Percentiles rank a stretch among this genome's conserved stretches.
phyloP scores from a whole-genome alignment of 305 asterid species.

The Ajuga reptans region DNA sequence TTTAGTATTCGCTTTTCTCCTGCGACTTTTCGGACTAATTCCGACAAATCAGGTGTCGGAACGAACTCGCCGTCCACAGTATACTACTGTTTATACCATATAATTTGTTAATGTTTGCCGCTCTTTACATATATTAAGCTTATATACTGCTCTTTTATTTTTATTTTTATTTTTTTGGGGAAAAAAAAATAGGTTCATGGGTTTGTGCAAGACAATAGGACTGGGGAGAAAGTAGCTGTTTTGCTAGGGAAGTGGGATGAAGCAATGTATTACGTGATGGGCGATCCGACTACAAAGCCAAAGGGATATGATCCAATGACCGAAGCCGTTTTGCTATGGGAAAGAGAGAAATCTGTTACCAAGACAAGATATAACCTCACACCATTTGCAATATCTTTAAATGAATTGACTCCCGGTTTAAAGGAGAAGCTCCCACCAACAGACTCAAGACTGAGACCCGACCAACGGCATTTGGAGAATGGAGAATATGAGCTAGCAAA shows the following conservation, averaged over 20 bases:
- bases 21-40: neutral
- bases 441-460: conserved; percentile 91
- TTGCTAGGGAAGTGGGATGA: conserved; percentile 96
- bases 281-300: conserved; percentile 81
- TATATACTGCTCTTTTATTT: neutral
- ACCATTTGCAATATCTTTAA: conserved; percentile 81
- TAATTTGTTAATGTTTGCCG: neutral
- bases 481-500: conserved; percentile 93
- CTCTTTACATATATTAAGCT: conserved; percentile 5
- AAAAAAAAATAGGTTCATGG: conserved; percentile 67
- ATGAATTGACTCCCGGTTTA: conserved; percentile 78
- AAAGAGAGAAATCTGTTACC: conserved; percentile 64
- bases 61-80: neutral
- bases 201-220: conserved; percentile 88
- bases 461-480: conserved; percentile 88
- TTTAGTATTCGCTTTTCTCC: neutral
- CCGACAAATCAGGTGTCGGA: neutral
- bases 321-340: conserved; percentile 92
- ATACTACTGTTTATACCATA: conserved; percentile 6
- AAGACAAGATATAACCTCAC: conserved; percentile 92
- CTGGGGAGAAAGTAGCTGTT: conserved; percentile 92
- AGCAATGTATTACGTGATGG: conserved; percentile 86
- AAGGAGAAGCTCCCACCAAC: conserved; percentile 77
- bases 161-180: no score
- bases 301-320: conserved; percentile 95